Percentiles rank a stretch among this genome's conserved stretches.
phyloP scores from a whole-genome alignment of 441 rosid species.

The Syzygium syzygioides region DNA sequence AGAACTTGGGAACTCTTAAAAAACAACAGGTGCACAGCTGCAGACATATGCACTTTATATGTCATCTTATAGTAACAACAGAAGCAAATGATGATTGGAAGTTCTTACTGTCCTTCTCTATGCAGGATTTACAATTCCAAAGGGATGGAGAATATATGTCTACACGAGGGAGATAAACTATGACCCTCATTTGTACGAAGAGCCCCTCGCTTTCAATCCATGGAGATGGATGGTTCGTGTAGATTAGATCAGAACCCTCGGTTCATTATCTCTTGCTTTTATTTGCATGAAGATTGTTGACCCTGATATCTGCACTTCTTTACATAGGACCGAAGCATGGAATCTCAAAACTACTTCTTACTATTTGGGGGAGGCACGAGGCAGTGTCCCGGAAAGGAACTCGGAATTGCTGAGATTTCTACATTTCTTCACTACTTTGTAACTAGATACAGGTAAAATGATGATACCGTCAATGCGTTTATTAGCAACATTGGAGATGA shows the following conservation, averaged over 20 bases:
- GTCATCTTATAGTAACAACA: not conserved
- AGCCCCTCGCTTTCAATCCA: slow-evolving; percentile 74
- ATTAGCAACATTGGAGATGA: not conserved
- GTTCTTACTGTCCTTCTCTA: not conserved
- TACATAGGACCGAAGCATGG: slow-evolving; percentile 55
- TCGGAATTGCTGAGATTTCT: slow-evolving; percentile 74
- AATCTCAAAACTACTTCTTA: slow-evolving; percentile 46
- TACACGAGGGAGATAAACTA: slow-evolving; percentile 86
- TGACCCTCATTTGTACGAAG: slow-evolving; percentile 58
- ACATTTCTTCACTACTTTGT: slow-evolving; percentile 82
- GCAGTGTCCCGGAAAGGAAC: slow-evolving; percentile 84
- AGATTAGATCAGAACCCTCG: not conserved
- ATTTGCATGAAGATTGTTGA: not conserved
- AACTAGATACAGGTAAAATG: slow-evolving; percentile 58
- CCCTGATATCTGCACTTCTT: not conserved
- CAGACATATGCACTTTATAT: not conserved
- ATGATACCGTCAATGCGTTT: not conserved
- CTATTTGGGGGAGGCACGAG: slow-evolving; percentile 82
- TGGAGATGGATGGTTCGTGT: slow-evolving; percentile 23
- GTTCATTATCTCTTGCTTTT: not conserved
- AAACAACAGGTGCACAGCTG: not conserved
- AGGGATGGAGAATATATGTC: slow-evolving; percentile 94
- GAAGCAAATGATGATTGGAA: not conserved
- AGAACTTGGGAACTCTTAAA: not conserved
- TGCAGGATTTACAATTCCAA: slow-evolving; percentile 74